phyloP scores from a whole-genome alignment of 257 asterid species.

The Forsythia viridissima region DNA sequence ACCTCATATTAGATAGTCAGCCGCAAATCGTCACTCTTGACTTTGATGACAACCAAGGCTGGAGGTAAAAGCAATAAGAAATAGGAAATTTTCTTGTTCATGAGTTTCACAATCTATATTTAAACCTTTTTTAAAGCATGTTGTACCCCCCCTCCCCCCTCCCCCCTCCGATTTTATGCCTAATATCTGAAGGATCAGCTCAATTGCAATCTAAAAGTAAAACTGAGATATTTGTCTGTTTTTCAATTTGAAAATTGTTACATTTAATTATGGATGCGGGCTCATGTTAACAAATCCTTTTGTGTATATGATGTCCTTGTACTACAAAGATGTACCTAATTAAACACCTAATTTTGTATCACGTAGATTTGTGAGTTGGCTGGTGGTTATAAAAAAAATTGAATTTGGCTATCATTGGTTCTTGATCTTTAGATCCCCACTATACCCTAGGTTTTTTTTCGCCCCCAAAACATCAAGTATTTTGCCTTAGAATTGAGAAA shows the following conservation, averaged over 20 bases:
- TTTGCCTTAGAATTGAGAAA: background rate
- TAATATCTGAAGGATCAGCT: background rate
- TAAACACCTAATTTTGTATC: background rate
- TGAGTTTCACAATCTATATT: constrained; percentile 16
- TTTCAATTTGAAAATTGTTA: background rate
- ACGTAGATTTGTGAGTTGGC: background rate
- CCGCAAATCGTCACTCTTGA: too few species aligned
- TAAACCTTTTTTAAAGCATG: constrained; percentile 6
- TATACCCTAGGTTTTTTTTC: background rate
- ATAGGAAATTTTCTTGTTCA: constrained; percentile 25
- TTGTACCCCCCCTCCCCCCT: background rate
- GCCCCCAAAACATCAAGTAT: background rate
- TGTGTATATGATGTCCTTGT: too few species aligned
- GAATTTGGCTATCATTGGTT: background rate
- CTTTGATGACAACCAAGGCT: constrained; percentile 25
- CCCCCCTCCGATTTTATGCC: background rate
- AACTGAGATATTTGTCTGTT: background rate
- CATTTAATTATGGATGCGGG: too few species aligned
- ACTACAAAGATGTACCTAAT: too few species aligned
- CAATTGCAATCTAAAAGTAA: background rate
- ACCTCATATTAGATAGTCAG: too few species aligned
- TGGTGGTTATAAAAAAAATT: background rate
- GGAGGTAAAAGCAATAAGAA: constrained; percentile 78
- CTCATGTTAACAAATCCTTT: too few species aligned
- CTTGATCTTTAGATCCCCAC: background rate